Percentiles rank a stretch among this genome's conserved stretches.
phyloP scores from a whole-genome alignment of 148 eudicot genomes.

The Pouteria glomerata region DNA sequence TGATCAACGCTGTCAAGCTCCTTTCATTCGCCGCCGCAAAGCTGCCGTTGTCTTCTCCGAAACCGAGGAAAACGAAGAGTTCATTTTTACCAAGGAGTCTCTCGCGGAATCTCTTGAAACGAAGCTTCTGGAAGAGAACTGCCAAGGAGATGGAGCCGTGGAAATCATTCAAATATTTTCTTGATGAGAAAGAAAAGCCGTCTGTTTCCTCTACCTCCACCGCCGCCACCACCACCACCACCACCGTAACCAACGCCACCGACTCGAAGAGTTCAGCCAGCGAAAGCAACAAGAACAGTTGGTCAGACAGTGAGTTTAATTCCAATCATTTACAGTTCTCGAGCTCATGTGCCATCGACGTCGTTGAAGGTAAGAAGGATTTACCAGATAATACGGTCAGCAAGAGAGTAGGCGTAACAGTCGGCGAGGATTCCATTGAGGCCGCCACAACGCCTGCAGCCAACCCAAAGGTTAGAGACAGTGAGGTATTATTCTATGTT shows the following conservation, averaged over 20 bases:
- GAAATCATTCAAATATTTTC: conserved; percentile 37
- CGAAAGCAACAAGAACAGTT: conserved; percentile 32
- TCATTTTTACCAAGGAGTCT: conserved; percentile 36
- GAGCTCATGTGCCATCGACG: conserved; percentile 24
- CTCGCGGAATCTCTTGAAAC: conserved; percentile 40
- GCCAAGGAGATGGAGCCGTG: conserved; percentile 47
- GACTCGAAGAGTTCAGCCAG: conserved; percentile 5
- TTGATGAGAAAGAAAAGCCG: conserved; percentile 26
- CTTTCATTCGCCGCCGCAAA: conserved; percentile 35
- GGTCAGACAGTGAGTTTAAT: conserved; percentile 51
- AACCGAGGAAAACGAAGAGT: not conserved
- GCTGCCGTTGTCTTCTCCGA: conserved; percentile 10
- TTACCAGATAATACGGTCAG: conserved; percentile 10
- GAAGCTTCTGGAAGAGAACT: conserved; percentile 37
- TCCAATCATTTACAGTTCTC: conserved; percentile 22
- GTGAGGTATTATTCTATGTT: conserved; percentile 1
- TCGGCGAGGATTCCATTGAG: conserved; percentile 26
- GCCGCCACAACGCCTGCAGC: conserved; percentile 19
- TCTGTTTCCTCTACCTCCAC: conserved; percentile 20
- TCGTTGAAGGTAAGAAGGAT: conserved; percentile 11
- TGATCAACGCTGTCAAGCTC: conserved; percentile 47
- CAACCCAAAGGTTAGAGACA: conserved; percentile 31
- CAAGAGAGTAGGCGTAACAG: conserved; percentile 19
- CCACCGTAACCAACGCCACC: conserved; percentile 5
- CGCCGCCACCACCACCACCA: conserved; percentile 18